Base-by-base conservation (phyloP, 1,139 yeast species). In the Saccharomyces pastorianus region DNA sequence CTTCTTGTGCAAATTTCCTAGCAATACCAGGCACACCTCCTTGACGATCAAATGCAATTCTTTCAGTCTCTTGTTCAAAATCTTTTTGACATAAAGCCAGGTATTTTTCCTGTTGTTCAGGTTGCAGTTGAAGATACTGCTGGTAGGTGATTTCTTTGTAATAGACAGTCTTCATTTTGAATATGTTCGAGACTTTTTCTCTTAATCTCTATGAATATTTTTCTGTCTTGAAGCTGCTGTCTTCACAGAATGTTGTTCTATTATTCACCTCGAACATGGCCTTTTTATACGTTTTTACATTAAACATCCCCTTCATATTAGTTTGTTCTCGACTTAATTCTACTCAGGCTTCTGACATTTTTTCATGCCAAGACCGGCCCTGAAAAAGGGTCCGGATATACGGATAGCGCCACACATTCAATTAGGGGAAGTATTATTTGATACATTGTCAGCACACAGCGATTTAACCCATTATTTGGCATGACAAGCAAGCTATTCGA, bases 21-120 rank as follows among this genome's bases (percentile, higher is more conserved):
- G 58, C 59, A 7, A 51, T 31, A 31, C 58, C 59, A 38, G 48
- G 47, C 4, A 57, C 47, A 32, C 58, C 59, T 11, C 59, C 58
- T 46, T 53, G 54, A 17, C 58, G 51, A 32, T 57, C 58, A 38
- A 55, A 56, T 26, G 52, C 50, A 9, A 53, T 29, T 48, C 47
- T 48, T 17, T 53, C 57, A 48, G 55, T 48, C 31, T 57, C 57
- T 42, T 31, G 9, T 28, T 57, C 56, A 44, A 55, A 56, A 8
- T 50, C 55, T 28, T 26, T 46, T 28, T 55, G 58, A 20, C 54
- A 51, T 54, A 56, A 55, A 11, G 51, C 52, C 42, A 57, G 41
- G 27, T 57, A 57, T 27, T 55, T 52, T 14, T 57, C 58, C 38
- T 57, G 56, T 9, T 38, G 44, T 14, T 38, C 44, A 14, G 44